These are phyloP conservation scores for Alternaria ethzedia DNA, from an alignment of 2,329 filamentous ascomycete genomes.

Conservation along the genomic window DNA sequence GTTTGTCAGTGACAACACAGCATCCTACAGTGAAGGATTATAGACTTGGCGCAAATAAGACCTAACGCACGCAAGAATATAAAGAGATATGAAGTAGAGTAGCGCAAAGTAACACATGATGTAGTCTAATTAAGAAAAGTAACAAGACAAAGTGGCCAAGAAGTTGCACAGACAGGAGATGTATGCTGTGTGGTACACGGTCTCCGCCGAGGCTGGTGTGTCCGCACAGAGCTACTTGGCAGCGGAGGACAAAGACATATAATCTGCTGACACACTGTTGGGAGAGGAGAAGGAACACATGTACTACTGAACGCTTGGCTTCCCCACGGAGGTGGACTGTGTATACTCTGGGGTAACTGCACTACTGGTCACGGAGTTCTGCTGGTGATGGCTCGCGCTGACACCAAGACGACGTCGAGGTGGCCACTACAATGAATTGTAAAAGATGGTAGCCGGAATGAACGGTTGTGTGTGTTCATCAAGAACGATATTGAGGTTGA, in stretches of 20 bases:
- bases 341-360: not conserved
- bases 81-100: not conserved
- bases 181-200: constrained; percentile 2
- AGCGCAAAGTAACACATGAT: not conserved
- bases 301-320: not conserved
- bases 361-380: not conserved
- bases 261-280: not conserved
- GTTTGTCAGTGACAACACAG: not conserved
- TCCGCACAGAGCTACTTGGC: constrained; percentile 11
- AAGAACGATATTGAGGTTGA: not conserved
- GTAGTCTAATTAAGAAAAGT: not conserved
- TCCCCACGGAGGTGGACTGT: not conserved
- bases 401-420: not conserved
- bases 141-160: constrained; percentile 4
- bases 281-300: constrained; percentile 1
- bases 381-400: not conserved
- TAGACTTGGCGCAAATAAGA: not conserved
- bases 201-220: constrained; percentile 6
- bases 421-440: not conserved
- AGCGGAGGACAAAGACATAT: constrained; percentile 1
- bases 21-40: not conserved
- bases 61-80: not conserved
- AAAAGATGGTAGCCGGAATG: not conserved
- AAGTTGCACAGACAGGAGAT: not conserved
- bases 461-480: not conserved